Percentiles rank a stretch among this genome's conserved stretches.
Evolutionary conservation across 768 basidiomycete genomes (phyloP).

Genomic region (Collybia nuda): DNA sequence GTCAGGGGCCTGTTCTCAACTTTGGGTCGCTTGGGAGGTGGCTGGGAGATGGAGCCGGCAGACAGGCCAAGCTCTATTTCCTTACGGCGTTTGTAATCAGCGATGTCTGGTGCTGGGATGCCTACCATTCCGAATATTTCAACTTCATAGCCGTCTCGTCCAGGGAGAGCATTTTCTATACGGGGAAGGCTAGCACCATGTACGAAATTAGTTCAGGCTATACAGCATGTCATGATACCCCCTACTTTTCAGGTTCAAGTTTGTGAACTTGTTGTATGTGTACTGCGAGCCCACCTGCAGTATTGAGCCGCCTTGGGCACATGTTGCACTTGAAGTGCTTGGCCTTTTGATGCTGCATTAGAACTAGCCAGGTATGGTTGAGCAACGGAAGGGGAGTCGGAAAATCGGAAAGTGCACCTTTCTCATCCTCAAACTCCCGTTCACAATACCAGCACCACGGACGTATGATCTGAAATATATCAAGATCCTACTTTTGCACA

Average conservation of each 20-base stretch:
- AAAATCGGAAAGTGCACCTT: slow-evolving; percentile 54
- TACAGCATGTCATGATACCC: slow-evolving; percentile 2
- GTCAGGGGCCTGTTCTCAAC: slow-evolving; percentile 74
- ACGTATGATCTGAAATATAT: slow-evolving; percentile 60
- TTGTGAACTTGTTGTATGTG: slow-evolving; percentile 99
- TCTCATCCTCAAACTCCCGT: slow-evolving; percentile 99
- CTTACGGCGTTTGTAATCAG: slow-evolving; percentile 94
- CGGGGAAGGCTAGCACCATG: slow-evolving; percentile 58
- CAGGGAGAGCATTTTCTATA: slow-evolving; percentile 94
- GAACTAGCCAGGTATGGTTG: slow-evolving; percentile 48
- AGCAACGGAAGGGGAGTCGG: not conserved
- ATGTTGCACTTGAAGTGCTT: slow-evolving; percentile 99
- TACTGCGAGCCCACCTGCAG: slow-evolving; percentile 95
- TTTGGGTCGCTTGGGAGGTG: slow-evolving; percentile 79
- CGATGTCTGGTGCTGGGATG: slow-evolving; percentile 90
- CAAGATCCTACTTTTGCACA: not conserved
- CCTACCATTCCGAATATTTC: slow-evolving; percentile 99
- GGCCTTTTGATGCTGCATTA: slow-evolving; percentile 99
- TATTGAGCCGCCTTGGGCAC: slow-evolving; percentile 94
- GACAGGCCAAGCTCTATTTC: slow-evolving; percentile 90
- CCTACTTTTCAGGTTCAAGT: slow-evolving; percentile 91
- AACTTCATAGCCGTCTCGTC: slow-evolving; percentile 95
- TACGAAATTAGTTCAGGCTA: not conserved
- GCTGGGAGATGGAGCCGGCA: slow-evolving; percentile 79
- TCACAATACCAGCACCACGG: slow-evolving; percentile 99